A percentile compares a stretch with the other conserved stretches of the same genome.
Conservation (phyloP, 345 rosid species). For the Rhodomyrtus tomentosa region DNA sequence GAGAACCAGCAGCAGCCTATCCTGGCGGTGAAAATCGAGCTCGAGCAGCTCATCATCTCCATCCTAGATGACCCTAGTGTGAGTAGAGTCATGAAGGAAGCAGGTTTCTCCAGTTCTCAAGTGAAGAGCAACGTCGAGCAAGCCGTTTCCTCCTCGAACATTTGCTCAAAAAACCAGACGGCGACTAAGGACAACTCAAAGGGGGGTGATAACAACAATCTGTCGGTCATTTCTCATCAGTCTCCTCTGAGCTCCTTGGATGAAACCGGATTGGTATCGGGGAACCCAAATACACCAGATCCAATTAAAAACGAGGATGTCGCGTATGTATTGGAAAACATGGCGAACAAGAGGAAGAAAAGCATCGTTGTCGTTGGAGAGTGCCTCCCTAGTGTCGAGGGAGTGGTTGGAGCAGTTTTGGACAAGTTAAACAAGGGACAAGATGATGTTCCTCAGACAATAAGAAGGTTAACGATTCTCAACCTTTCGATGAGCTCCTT, state of each 20-base stretch:
- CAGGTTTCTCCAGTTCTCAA: constrained; percentile 86
- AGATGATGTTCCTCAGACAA: constrained; percentile 34
- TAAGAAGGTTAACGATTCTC: constrained; percentile 47
- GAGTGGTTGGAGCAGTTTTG: constrained; percentile 42
- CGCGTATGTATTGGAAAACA: constrained; percentile 40
- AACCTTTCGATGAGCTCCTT: constrained; percentile 38
- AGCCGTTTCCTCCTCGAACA: constrained; percentile 22
- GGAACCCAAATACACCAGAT: constrained; percentile 9
- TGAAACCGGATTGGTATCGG: constrained; percentile 6
- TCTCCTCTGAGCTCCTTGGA: neutral
- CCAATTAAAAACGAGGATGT: constrained; percentile 52
- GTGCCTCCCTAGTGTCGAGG: constrained; percentile 40
- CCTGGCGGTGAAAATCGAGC: constrained; percentile 79
- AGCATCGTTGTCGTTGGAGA: constrained; percentile 66
- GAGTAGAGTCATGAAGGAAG: constrained; percentile 97
- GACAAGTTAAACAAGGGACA: constrained; percentile 44
- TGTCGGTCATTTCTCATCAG: constrained; percentile 12
- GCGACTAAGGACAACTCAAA: neutral
- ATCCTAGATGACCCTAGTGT: constrained; percentile 96
- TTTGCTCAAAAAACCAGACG: neutral
- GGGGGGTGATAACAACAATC: neutral
- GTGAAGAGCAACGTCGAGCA: constrained; percentile 82
- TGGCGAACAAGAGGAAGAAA: constrained; percentile 33
- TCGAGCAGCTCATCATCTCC: constrained; percentile 83
- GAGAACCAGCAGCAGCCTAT: constrained; percentile 92